Conservation (phyloP, 192 early-diverging fungal genomes). For the Coemansia aciculifera region DNA sequence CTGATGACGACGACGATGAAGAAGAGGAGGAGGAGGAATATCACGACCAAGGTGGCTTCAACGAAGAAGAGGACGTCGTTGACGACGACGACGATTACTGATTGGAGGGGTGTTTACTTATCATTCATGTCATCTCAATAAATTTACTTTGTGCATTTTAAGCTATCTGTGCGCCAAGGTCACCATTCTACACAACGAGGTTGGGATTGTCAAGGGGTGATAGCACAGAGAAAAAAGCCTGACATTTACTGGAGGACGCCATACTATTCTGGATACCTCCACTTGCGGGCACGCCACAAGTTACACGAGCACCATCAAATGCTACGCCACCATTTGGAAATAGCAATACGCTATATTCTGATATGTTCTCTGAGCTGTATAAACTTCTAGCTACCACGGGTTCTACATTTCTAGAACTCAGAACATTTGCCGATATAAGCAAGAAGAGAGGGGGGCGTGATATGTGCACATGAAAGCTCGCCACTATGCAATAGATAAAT, state of each 20-base stretch:
- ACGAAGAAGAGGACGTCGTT: slow-evolving; percentile 15
- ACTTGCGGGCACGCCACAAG: neutral
- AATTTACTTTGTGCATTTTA: slow-evolving; percentile 1
- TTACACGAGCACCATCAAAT: neutral
- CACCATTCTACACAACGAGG: neutral
- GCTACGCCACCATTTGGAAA: neutral
- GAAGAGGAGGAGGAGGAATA: slow-evolving; percentile 49
- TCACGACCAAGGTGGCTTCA: slow-evolving; percentile 12
- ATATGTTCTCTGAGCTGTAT: neutral
- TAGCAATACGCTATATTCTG: neutral
- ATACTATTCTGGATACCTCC: neutral
- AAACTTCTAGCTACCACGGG: neutral
- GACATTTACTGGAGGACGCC: neutral
- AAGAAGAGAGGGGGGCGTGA: neutral
- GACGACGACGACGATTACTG: slow-evolving; percentile 15
- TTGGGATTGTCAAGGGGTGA: too few relatives aligned
- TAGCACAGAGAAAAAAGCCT: neutral
- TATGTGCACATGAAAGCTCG: slow-evolving; percentile 3
- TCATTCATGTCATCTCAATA: neutral
- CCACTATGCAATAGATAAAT: neutral
- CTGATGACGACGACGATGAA: slow-evolving; percentile 53
- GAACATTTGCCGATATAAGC: neutral
- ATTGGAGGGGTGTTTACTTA: neutral
- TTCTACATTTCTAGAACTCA: neutral
- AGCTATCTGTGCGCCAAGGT: neutral